These are phyloP conservation scores for Leishmania tarentolae DNA, from an alignment of 208 protist genomes.

Conservation along the genomic window DNA sequence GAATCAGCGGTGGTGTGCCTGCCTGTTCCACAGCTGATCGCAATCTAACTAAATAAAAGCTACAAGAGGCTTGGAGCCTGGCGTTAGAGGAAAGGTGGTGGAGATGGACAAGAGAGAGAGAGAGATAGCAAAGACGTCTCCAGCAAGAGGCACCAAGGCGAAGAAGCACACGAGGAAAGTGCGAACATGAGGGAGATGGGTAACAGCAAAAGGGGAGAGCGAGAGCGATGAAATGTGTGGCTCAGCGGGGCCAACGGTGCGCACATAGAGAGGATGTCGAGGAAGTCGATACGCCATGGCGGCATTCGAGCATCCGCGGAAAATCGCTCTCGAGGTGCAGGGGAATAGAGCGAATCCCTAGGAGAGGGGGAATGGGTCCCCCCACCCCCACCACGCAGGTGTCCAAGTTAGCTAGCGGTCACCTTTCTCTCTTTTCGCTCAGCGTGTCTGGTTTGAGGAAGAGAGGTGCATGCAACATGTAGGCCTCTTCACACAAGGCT, in stretches of 20 bases:
- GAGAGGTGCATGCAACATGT: neutral
- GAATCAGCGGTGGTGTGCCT: neutral
- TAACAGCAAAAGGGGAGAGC: neutral
- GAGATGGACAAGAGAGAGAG: neutral
- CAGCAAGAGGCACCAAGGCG: neutral
- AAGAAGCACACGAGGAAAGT: neutral
- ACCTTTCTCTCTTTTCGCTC: neutral
- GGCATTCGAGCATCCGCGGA: neutral
- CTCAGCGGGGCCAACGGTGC: too few species aligned
- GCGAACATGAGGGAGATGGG: neutral
- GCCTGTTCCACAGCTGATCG: too few species aligned
- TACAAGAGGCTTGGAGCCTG: neutral
- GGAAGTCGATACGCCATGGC: neutral
- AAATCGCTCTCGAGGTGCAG: neutral
- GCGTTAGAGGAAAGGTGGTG: neutral
- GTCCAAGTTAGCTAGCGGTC: neutral
- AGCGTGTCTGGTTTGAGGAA: neutral
- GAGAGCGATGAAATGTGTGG: neutral
- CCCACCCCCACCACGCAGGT: neutral
- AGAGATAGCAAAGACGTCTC: neutral
- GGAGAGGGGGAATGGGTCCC: neutral
- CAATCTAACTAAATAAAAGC: conserved; percentile 20
- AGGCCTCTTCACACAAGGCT: neutral
- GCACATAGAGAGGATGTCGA: neutral
- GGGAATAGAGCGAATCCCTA: neutral